phyloP scores from a whole-genome alignment of 2,329 filamentous ascomycete genomes.

The Rutstroemia sp. region DNA sequence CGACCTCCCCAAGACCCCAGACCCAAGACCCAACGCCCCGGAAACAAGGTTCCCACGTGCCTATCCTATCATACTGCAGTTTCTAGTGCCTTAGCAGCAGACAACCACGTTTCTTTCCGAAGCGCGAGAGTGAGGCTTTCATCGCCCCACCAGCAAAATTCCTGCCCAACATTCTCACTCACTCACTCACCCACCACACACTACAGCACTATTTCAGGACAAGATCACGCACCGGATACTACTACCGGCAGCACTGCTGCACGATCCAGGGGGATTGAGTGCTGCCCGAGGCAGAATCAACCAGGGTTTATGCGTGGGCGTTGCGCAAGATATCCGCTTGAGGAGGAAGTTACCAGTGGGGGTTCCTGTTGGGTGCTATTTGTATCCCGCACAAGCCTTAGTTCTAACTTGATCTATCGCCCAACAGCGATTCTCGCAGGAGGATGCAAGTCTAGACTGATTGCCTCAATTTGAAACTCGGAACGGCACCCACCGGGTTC shows the following conservation, averaged over 20 bases:
- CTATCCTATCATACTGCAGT: too few relatives aligned
- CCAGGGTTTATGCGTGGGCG: too few relatives aligned
- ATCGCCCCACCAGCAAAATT: too few relatives aligned
- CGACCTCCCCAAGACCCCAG: neutral
- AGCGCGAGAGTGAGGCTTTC: too few relatives aligned
- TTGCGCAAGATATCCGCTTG: neutral
- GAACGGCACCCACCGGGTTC: too few relatives aligned
- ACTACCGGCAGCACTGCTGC: neutral
- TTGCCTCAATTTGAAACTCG: too few relatives aligned
- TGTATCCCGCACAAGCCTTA: neutral
- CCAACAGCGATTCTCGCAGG: too few relatives aligned
- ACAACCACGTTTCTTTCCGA: neutral
- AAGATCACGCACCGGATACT: neutral
- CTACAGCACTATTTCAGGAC: too few relatives aligned
- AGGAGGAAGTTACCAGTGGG: neutral
- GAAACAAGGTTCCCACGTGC: neutral
- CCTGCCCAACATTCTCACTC: neutral
- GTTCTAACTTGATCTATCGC: neutral
- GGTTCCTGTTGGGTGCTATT: neutral
- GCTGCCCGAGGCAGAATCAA: too few relatives aligned
- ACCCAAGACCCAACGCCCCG: neutral
- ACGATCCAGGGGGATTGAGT: neutral
- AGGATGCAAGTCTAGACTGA: neutral
- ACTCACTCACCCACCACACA: neutral
- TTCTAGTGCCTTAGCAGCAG: too few relatives aligned